Evolutionary conservation across 2,329 filamentous ascomycete genomes (phyloP), one percentile per base, ranked within the genome.

Genomic region (Mariannaea elegans): DNA sequence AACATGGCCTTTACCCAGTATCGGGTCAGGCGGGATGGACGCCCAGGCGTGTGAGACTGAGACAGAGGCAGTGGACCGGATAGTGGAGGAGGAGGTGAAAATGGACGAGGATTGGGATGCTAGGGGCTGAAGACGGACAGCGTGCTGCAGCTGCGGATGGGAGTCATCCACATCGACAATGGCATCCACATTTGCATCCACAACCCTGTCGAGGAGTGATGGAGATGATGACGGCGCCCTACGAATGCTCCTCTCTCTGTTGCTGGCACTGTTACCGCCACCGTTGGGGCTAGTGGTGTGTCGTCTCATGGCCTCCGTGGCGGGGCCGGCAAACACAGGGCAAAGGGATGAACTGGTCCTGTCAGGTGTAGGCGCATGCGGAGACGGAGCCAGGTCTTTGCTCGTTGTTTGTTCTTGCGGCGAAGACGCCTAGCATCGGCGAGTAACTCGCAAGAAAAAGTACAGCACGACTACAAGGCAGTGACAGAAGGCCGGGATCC

Each of bases 121-220:
- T 65, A 76, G 72, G 66, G 70, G 71, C 61, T 72, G 71, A 53
- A 75, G 73, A 57, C 71, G 66, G 50, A 75, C 72, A 63, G 68
- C 70, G 57, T 69, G 70, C 55, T 66, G 71, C 63, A 65, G 56
- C 55, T 67, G 70, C 59, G 64, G 51, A 59, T 66, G 64, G 55
- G 71, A 73, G 59, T 66, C 68, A 61, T 65, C 46, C 38, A 51
- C 19, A 27, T 21, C 45, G 44, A 29, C 39, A 52, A 38, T 42
- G 23, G 18, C 68, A 61, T 65, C 46, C 38, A 51, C 19, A 27
- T 21, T 44, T 36, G 36, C 19, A 27, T 31, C 56, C 36, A 32
- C 61, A 63, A 67, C 69, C 67, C 69, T 68, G 62, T 65, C 67
- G 53, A 66, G 51, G 59, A 63, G 56, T 49, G 65, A 56, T 51